Evolutionary conservation across 163 green algal species (phyloP).

Genomic region (Scenedesmus sp.): DNA sequence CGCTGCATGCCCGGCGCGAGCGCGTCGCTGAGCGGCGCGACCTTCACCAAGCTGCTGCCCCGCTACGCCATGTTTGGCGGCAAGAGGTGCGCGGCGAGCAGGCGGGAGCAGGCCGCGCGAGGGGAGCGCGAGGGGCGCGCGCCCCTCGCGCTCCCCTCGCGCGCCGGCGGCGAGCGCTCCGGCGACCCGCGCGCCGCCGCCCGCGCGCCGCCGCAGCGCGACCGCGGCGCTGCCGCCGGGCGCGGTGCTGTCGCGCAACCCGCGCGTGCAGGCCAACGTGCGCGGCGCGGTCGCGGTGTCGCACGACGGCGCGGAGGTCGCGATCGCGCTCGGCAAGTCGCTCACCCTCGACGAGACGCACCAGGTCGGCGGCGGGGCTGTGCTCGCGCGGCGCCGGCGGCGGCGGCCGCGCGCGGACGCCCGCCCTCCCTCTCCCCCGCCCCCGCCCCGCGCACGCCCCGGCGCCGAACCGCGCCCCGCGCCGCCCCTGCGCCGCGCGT

Average conservation of each 20-base stretch:
- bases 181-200: too few relatives aligned
- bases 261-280: constrained; percentile 35
- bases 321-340: constrained; percentile 41
- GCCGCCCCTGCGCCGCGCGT: too few relatives aligned
- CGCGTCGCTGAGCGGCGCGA: constrained; percentile 48
- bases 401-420: background rate
- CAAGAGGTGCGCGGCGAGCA: constrained; percentile 35
- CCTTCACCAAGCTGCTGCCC: constrained; percentile 64
- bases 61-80: constrained; percentile 48
- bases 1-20: constrained; percentile 57
- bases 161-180: too few relatives aligned
- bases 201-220: constrained; percentile 7
- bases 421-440: too few relatives aligned
- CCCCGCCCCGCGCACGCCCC: too few relatives aligned
- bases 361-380: constrained; percentile 28
- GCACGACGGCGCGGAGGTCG: constrained; percentile 47
- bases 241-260: constrained; percentile 2
- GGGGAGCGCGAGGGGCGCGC: too few relatives aligned
- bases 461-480: too few relatives aligned
- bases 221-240: constrained; percentile 19
- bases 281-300: constrained; percentile 47
- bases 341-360: constrained; percentile 45
- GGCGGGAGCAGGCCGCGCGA: too few relatives aligned
- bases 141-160: too few relatives aligned
- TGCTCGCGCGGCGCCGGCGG: background rate